Percentiles rank a stretch among this genome's conserved stretches.
Evolutionary conservation across 2,329 filamentous ascomycete species (phyloP).

Genomic region (Exophiala aquamarina): DNA sequence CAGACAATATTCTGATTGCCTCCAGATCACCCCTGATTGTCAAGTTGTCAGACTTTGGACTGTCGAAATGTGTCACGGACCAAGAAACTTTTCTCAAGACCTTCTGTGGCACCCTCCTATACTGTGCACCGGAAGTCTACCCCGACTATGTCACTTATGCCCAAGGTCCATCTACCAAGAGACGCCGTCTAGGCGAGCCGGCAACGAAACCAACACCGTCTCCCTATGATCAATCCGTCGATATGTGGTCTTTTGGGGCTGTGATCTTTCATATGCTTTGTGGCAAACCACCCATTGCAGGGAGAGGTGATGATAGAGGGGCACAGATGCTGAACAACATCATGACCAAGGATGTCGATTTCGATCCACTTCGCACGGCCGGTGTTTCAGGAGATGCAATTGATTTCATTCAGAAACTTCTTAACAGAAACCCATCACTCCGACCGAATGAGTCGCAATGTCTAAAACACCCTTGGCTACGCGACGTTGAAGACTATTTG

Average conservation of each 20-base stretch:
- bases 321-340: conserved; percentile 76
- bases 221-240: conserved; percentile 87
- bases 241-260: conserved; percentile 94
- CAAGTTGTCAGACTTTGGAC: conserved; percentile 93
- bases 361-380: conserved; percentile 58
- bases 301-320: conserved; percentile 71
- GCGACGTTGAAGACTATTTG: conserved; percentile 51
- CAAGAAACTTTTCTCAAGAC: conserved; percentile 91
- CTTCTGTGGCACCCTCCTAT: conserved; percentile 92
- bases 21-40: conserved; percentile 72
- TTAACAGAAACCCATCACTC: conserved; percentile 75
- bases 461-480: conserved; percentile 73
- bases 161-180: conserved; percentile 46
- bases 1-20: conserved; percentile 90
- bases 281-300: conserved; percentile 75
- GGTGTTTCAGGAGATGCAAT: conserved; percentile 67
- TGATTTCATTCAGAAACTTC: conserved; percentile 74
- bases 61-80: conserved; percentile 91
- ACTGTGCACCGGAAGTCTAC: conserved; percentile 96
- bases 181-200: conserved; percentile 55
- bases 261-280: conserved; percentile 88
- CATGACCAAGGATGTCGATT: conserved; percentile 74
- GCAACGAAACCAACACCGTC: conserved; percentile 42
- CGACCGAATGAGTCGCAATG: conserved; percentile 73
- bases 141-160: conserved; percentile 72